Conservation (phyloP, 345 rosid species). For the Euphorbia peplus region DNA sequence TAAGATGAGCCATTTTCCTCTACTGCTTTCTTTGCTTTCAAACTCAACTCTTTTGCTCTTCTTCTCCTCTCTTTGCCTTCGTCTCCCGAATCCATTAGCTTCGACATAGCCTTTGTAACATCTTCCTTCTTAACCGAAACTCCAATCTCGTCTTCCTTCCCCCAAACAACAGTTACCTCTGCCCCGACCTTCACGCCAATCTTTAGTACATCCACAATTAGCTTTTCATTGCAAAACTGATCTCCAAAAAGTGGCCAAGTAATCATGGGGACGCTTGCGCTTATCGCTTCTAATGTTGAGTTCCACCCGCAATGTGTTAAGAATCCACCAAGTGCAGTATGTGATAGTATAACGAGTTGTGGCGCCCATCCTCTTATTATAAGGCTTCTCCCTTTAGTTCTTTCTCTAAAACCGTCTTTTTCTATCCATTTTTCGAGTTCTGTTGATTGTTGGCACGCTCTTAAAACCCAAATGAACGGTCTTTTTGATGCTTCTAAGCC, state of each 20-base stretch:
- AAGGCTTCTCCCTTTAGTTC: constrained; percentile 4
- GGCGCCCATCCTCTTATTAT: constrained; percentile 11
- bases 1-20: constrained; percentile 12
- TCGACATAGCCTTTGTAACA: constrained; percentile 3
- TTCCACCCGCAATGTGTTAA: background rate
- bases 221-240: background rate
- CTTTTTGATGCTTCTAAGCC: constrained; percentile 7
- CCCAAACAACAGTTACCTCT: background rate
- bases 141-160: constrained; percentile 20
- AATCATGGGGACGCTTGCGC: constrained; percentile 9
- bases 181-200: background rate
- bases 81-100: constrained; percentile 8
- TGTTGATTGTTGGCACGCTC: background rate
- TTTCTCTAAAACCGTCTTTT: constrained; percentile 8
- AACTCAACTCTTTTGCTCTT: constrained; percentile 3
- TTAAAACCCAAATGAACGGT: constrained; percentile 11
- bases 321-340: background rate
- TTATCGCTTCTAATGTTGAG: background rate
- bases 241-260: background rate
- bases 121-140: constrained; percentile 13
- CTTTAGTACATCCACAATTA: constrained; percentile 9
- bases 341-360: background rate
- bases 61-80: constrained; percentile 15
- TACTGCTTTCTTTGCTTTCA: constrained; percentile 2
- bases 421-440: constrained; percentile 2